Base-by-base conservation (phyloP, 495 filamentous ascomycete genomes). In the Penicillium atrosanguineum region DNA sequence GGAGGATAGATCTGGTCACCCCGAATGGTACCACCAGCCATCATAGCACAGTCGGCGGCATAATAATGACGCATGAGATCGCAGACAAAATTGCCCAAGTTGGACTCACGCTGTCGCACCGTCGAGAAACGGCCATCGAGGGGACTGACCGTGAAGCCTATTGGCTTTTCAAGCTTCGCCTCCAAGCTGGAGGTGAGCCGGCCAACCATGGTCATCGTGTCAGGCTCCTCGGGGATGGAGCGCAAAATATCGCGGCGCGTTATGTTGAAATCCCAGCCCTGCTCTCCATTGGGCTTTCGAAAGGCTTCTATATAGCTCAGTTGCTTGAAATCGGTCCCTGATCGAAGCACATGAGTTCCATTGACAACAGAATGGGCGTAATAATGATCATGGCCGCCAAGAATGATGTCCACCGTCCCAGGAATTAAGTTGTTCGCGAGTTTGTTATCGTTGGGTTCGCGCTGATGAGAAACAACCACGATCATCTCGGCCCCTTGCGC, bases 311-410 rank as follows among this genome's bases (percentile, higher is more conserved):
- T 79, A 63, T 96, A 95, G 58, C 87, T 91, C 4, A 96, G 69
- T 56, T 96, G 89, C 70, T 90, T 93, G 69, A 96, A 96, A 65
- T 96, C 91, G 19, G 83, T 87, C 0, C 91, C 90, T 0, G 89
- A 93, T 3, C 91, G 82, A 3, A 96, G 76, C 2, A 95, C 77
- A 61, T 96, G 90, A 4, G 80, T 84, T 14, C 85, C 83, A 54
- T 95, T 94, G 58, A 91, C 77, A 46, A 88, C 45, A 40, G 78
- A 75, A 65, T 96, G 90, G 28, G 75, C 77, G 59, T 96, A 96
- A 65, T 87, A 92, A 61, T 96, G 91, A 53, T 96, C 91, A 59
- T 96, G 91, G 4, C 91, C 91, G 39, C 91, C 90, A 1, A 96
- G 75, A 23, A 96, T 86, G 25, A 95, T 78, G 65, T 96, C 91